A percentile compares a stretch with the other conserved stretches of the same genome.
Conservation (phyloP, 208 protist species). For the Crithidia brevicula region DNA sequence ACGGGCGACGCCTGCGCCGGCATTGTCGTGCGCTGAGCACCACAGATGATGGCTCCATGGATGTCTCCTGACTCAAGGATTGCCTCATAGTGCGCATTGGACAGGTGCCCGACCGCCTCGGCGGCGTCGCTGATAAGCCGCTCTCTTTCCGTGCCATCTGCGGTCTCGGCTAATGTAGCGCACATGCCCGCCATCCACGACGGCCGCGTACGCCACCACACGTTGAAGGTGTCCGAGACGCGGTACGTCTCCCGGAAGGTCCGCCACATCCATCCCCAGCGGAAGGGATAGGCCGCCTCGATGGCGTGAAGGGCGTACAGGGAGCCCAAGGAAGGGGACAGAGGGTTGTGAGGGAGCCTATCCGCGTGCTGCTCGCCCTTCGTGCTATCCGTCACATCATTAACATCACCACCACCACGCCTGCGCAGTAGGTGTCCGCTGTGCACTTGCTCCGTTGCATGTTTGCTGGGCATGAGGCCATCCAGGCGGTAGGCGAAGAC, state of each 20-base stretch:
- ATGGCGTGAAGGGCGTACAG: conserved; percentile 41
- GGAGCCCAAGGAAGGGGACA: conserved; percentile 22
- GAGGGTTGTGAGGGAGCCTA: not conserved
- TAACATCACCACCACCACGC: not conserved
- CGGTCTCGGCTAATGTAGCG: not conserved
- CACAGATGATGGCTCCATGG: conserved; percentile 11
- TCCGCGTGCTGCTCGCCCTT: too few species aligned
- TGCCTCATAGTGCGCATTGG: conserved; percentile 14
- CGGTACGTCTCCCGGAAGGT: conserved; percentile 35
- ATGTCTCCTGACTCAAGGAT: not conserved
- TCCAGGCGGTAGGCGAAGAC: conserved; percentile 30
- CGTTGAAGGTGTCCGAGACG: conserved; percentile 34
- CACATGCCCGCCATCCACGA: conserved; percentile 16
- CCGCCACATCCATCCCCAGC: conserved; percentile 10
- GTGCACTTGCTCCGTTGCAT: conserved; percentile 23
- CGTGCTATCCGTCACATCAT: not conserved
- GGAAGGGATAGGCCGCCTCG: conserved; percentile 22
- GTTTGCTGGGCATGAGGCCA: conserved; percentile 24
- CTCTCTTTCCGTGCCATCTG: not conserved
- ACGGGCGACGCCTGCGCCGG: not conserved
- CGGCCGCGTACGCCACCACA: conserved; percentile 25
- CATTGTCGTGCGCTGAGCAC: not conserved
- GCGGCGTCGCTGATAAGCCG: not conserved
- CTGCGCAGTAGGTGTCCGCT: conserved; percentile 1
- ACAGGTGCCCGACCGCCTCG: conserved; percentile 9